Percentiles rank a stretch among this genome's conserved stretches.
phyloP scores from a whole-genome alignment of 805 yeast species.

The Hanseniaspora nectarophila region DNA sequence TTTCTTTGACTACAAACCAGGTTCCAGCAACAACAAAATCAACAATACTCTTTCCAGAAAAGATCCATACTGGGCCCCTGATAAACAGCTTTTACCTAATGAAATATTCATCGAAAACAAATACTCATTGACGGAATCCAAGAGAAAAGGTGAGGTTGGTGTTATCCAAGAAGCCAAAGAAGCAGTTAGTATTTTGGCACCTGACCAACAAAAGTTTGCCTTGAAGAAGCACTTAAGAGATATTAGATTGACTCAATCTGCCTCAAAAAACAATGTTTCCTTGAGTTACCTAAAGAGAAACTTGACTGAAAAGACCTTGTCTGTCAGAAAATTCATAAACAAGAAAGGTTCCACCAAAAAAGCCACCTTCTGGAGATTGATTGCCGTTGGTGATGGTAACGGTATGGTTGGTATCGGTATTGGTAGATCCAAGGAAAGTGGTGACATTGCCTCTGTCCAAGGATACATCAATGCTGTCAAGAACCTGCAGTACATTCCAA shows the following conservation, averaged over 20 bases:
- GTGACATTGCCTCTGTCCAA: slow-evolving; percentile 49
- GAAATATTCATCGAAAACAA: slow-evolving; percentile 6
- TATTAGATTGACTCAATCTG: slow-evolving; percentile 39
- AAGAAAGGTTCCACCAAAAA: slow-evolving; percentile 90
- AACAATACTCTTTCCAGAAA: slow-evolving; percentile 18
- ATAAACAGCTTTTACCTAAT: slow-evolving; percentile 18
- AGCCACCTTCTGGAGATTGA: slow-evolving; percentile 66
- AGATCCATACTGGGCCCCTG: slow-evolving; percentile 20
- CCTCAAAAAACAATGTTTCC: slow-evolving; percentile 55
- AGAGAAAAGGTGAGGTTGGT: slow-evolving; percentile 8
- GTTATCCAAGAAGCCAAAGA: slow-evolving; percentile 3
- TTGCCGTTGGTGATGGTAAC: slow-evolving; percentile 81
- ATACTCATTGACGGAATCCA: slow-evolving; percentile 6
- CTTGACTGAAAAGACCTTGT: slow-evolving; percentile 52
- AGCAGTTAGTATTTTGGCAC: slow-evolving; percentile 1
- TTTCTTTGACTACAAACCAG: slow-evolving; percentile 51
- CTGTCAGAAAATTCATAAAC: slow-evolving; percentile 71
- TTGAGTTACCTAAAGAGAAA: slow-evolving; percentile 44
- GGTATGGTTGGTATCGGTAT: slow-evolving; percentile 94
- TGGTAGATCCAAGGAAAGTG: slow-evolving; percentile 74
- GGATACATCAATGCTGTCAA: slow-evolving; percentile 93
- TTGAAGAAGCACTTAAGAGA: slow-evolving; percentile 17
- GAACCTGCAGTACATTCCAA: slow-evolving; percentile 66
- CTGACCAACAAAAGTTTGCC: neutral
- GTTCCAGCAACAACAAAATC: slow-evolving; percentile 21